A percentile compares a stretch with the other conserved stretches of the same genome.
These are phyloP conservation scores for Coelastrella sp. DNA, from an alignment of 139 green algal genomes.

Conservation along the genomic window DNA sequence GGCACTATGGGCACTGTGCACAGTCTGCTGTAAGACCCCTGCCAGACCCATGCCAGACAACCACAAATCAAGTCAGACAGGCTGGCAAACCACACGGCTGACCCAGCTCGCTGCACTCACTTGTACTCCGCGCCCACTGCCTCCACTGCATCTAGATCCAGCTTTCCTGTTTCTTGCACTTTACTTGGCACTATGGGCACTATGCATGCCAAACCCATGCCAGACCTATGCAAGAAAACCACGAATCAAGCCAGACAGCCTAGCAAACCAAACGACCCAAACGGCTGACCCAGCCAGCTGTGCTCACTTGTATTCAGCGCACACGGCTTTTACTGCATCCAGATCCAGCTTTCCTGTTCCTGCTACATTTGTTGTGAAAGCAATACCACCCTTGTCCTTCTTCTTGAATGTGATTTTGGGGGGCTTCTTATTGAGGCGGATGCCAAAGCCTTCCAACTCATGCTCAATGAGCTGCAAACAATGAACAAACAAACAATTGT, in stretches of 20 bases:
- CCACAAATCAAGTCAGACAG: too few species aligned
- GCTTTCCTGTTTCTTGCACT: not conserved
- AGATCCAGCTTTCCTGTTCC: slow-evolving; percentile 84
- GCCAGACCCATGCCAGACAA: too few species aligned
- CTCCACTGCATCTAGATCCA: slow-evolving; percentile 84
- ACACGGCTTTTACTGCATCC: slow-evolving; percentile 92
- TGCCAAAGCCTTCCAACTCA: slow-evolving; percentile 87
- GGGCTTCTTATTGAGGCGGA: slow-evolving; percentile 97
- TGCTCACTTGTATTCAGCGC: slow-evolving; percentile 75
- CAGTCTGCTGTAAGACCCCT: too few species aligned
- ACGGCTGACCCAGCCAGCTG: too few species aligned
- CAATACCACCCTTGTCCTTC: slow-evolving; percentile 97
- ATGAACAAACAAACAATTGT: not conserved
- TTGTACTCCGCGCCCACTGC: slow-evolving; percentile 77
- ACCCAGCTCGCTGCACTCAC: not conserved
- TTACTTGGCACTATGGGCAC: too few species aligned
- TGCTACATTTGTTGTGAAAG: slow-evolving; percentile 55
- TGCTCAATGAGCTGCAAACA: slow-evolving; percentile 67
- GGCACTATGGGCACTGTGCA: too few species aligned
- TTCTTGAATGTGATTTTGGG: slow-evolving; percentile 93
- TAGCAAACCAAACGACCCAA: too few species aligned
- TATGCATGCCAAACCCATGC: too few species aligned
- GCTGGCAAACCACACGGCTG: too few species aligned
- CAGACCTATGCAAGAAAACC: too few species aligned
- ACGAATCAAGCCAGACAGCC: too few species aligned